Base-by-base conservation (phyloP, 2,329 filamentous ascomycete genomes). In the Penicillium sp. region DNA sequence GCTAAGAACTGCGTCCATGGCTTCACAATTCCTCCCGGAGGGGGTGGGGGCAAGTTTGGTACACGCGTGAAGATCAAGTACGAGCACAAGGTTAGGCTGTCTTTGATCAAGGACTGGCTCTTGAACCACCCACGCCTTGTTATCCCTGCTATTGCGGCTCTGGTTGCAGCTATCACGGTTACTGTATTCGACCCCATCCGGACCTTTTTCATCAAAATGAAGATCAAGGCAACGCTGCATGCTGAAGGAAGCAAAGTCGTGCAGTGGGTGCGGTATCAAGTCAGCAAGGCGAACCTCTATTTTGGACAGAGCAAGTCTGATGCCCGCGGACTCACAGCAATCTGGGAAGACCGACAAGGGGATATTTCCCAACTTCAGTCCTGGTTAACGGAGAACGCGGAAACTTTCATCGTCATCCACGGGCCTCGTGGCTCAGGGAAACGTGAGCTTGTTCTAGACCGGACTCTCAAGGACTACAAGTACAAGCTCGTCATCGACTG, bases 1-100 rank as follows among this genome's bases (percentile, higher is more conserved):
- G 93, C 93, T 0, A 90, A 91, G 69, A 97, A 96, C 70, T 98
- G 94, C 71, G 84, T 97, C 79, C 95, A 99, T 75, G 93, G 94
- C 0, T 91, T 91, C 63, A 82, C 89, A 3, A 86, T 97, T 1
- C 76, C 83, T 0, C 89, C 92, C 69, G 76, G 86, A 26, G 79
- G 85, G 46, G 91, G 91, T 5, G 92, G 92, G 48, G 92, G 92
- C 4, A 90, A 90, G 69, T 81, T 81, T 26, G 91, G 91, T 1
- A 97, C 93, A 0, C 83, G 88, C 8, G 82, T 99, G 61, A 89
- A 92, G 45, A 83, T 98, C 55, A 91, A 90, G 1, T 98, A 97
- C 70, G 91, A 97, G 74, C 86, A 88, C 67, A 90, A 88, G 64
- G 85, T 89, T 53, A 95, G 93, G 70, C 82, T 86, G 0, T 88